phyloP scores from a whole-genome alignment of 768 basidiomycete species.

The Phanerochaete carnosa region DNA sequence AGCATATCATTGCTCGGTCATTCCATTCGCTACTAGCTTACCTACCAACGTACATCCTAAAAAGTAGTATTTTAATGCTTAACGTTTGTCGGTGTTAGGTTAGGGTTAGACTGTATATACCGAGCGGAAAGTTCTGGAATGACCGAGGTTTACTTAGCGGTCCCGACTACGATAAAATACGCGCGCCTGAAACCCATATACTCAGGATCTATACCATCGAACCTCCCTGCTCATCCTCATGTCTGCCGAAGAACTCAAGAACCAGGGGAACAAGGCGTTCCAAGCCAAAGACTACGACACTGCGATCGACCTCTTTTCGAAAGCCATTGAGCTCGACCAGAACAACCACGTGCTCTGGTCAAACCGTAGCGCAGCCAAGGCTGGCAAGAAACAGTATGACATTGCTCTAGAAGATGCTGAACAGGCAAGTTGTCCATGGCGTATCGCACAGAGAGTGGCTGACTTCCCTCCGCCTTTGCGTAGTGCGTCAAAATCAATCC shows the following conservation, averaged over 20 bases:
- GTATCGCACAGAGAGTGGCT: neutral
- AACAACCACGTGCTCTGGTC: conserved; percentile 88
- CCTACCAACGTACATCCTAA: neutral
- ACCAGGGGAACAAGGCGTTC: conserved; percentile 94
- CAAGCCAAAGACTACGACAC: conserved; percentile 88
- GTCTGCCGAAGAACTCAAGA: conserved; percentile 61
- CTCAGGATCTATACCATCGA: neutral
- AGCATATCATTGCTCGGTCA: neutral
- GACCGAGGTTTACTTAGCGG: neutral
- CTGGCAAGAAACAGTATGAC: conserved; percentile 77
- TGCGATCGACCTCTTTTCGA: conserved; percentile 78
- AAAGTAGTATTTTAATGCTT: neutral
- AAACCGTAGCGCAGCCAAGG: conserved; percentile 87
- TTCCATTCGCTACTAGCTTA: neutral
- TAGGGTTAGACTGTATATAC: conserved; percentile 1
- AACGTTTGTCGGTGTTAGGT: neutral
- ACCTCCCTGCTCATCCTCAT: conserved; percentile 6
- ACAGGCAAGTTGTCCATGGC: conserved; percentile 55
- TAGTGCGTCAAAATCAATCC: conserved; percentile 81
- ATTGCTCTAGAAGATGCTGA: conserved; percentile 87
- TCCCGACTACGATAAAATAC: conserved; percentile 3
- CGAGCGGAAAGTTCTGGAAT: conserved; percentile 12
- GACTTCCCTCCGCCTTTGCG: neutral
- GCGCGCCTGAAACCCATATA: neutral
- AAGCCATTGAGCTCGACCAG: conserved; percentile 81